Percentiles rank a stretch among this genome's conserved stretches.
Conservation (phyloP, 345 rosid genomes). For the Citrus glauca region DNA sequence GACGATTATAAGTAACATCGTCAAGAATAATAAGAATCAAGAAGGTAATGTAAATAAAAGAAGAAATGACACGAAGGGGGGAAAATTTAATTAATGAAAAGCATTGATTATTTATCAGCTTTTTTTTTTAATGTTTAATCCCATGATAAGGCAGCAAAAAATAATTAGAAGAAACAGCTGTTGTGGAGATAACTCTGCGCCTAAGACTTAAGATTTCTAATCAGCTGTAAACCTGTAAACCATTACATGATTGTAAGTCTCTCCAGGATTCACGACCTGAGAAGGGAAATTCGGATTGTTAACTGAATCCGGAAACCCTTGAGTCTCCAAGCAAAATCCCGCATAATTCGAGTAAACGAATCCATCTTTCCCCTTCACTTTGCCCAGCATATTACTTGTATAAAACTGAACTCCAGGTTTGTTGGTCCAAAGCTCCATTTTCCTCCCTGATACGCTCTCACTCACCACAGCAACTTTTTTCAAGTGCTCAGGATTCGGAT, state of each 20-base stretch:
- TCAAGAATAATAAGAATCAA: too few relatives aligned
- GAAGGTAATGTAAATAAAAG: background rate
- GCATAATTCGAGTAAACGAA: conserved; percentile 45
- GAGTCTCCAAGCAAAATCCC: conserved; percentile 72
- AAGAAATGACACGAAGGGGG: background rate
- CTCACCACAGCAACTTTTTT: conserved; percentile 51
- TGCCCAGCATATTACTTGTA: conserved; percentile 45
- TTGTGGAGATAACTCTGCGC: background rate
- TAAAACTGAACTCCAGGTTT: conserved; percentile 75
- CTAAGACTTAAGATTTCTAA: background rate
- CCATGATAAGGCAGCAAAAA: background rate
- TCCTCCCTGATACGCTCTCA: conserved; percentile 60
- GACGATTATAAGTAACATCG: too few relatives aligned
- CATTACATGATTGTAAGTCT: conserved; percentile 59
- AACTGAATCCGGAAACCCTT: conserved; percentile 80
- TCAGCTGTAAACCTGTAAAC: conserved; percentile 59
- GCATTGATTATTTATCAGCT: background rate
- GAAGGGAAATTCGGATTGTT: conserved; percentile 75
- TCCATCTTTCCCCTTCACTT: conserved; percentile 52
- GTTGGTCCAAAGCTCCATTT: conserved; percentile 69
- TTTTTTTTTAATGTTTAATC: background rate
- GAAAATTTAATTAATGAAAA: background rate
- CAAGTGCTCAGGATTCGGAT: conserved; percentile 23
- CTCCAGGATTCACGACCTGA: conserved; percentile 58
- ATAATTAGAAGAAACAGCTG: background rate